A percentile compares a stretch with the other conserved stretches of the same genome.
These are phyloP conservation scores for Laburnicola sp. DNA, from an alignment of 2,329 filamentous ascomycete genomes.

Conservation along the genomic window DNA sequence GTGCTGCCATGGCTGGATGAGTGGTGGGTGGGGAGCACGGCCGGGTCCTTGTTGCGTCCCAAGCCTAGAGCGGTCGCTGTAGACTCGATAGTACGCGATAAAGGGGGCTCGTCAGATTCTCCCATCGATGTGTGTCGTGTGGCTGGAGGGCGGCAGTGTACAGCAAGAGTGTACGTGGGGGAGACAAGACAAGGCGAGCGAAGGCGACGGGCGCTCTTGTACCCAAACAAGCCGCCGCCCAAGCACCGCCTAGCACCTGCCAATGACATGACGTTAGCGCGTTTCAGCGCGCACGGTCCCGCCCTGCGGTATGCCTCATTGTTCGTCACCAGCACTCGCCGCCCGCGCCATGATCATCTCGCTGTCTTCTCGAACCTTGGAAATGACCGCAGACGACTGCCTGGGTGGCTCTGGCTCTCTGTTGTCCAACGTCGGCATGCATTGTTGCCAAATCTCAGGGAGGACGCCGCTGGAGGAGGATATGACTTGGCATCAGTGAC, in stretches of 20 bases:
- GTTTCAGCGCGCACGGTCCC: not conserved
- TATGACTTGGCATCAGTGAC: not conserved
- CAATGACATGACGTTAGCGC: slow-evolving; percentile 2
- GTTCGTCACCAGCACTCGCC: too few species aligned
- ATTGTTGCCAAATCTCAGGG: too few species aligned
- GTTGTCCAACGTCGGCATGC: too few species aligned
- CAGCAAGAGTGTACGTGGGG: slow-evolving; percentile 12
- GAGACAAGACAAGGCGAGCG: slow-evolving; percentile 6
- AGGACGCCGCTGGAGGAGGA: too few species aligned
- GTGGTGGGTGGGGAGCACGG: slow-evolving; percentile 35
- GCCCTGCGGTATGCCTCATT: slow-evolving; percentile 15
- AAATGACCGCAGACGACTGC: too few species aligned
- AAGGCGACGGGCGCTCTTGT: slow-evolving; percentile 7
- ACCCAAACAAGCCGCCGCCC: not conserved
- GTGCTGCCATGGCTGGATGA: slow-evolving; percentile 21
- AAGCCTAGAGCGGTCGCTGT: slow-evolving; percentile 53
- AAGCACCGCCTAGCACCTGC: too few species aligned
- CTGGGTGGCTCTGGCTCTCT: too few species aligned
- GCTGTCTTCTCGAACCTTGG: too few species aligned
- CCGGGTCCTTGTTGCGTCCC: slow-evolving; percentile 40
- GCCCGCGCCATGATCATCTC: too few species aligned
- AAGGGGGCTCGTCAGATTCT: slow-evolving; percentile 57
- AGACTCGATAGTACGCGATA: slow-evolving; percentile 56
- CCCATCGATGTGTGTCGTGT: slow-evolving; percentile 53
- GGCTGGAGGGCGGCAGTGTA: slow-evolving; percentile 9